These are phyloP conservation scores for Jatropha multifida DNA, from an alignment of 441 rosid genomes.

Conservation along the genomic window DNA sequence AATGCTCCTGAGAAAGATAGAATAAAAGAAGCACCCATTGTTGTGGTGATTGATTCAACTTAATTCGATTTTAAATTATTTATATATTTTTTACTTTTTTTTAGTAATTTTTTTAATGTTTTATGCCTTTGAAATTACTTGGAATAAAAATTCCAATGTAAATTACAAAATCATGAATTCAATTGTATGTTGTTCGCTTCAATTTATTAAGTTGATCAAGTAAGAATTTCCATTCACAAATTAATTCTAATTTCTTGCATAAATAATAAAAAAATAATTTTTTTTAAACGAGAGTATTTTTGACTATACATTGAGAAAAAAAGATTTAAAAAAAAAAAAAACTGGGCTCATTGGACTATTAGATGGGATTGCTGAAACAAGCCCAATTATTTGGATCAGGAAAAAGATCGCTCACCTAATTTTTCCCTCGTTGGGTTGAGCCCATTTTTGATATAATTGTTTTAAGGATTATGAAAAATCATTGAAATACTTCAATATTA, in stretches of 20 bases:
- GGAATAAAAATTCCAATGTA: neutral
- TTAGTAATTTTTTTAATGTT: neutral
- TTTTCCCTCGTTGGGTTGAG: no score
- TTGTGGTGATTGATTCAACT: neutral
- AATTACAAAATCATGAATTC: neutral
- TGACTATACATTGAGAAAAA: no score
- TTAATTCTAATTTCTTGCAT: no score
- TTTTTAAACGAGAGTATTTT: no score
- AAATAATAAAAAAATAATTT: no score
- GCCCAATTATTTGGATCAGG: neutral
- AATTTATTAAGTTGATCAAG: neutral
- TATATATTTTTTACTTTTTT: neutral
- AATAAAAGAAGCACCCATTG: neutral
- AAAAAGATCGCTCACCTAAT: no score
- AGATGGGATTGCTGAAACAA: neutral
- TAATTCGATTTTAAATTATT: neutral
- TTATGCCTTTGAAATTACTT: neutral
- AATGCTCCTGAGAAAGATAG: constrained; percentile 29
- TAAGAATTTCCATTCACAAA: no score
- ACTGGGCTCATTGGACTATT: no score
- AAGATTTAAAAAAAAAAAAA: no score
- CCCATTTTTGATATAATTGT: no score
- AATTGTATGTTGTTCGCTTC: neutral
- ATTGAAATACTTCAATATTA: no score
- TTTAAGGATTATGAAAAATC: no score